Evolutionary conservation across 768 basidiomycete species (phyloP).

Genomic region (Pholiota molesta): DNA sequence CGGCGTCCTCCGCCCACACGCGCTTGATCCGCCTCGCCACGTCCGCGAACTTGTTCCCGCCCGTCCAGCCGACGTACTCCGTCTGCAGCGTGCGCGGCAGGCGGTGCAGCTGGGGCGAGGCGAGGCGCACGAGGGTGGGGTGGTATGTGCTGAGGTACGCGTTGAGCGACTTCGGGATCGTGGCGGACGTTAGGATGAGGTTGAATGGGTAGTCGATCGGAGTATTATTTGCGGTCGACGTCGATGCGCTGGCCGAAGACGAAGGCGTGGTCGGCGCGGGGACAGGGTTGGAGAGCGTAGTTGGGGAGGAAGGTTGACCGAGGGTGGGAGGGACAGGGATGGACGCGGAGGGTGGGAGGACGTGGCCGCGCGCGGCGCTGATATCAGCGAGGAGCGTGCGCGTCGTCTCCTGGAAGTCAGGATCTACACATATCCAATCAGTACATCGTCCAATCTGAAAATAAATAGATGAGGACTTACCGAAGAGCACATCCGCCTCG

Average conservation of each 20-base stretch:
- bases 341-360: slow-evolving; percentile 36
- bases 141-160: slow-evolving; percentile 65
- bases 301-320: slow-evolving; percentile 26
- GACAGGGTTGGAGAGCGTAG: slow-evolving; percentile 17
- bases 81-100: slow-evolving; percentile 72
- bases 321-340: slow-evolving; percentile 26
- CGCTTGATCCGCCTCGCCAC: slow-evolving; percentile 73
- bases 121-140: slow-evolving; percentile 68
- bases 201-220: slow-evolving; percentile 71
- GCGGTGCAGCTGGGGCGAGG: slow-evolving; percentile 79
- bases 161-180: slow-evolving; percentile 78
- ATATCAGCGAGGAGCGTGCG: slow-evolving; percentile 72
- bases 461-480: slow-evolving; percentile 41
- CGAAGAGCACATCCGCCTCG: slow-evolving; percentile 90
- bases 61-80: slow-evolving; percentile 76
- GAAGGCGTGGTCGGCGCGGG: slow-evolving; percentile 22
- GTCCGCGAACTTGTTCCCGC: slow-evolving; percentile 81
- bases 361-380: slow-evolving; percentile 57
- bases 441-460: neutral
- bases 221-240: slow-evolving; percentile 20
- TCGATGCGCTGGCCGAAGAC: slow-evolving; percentile 9
- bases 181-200: slow-evolving; percentile 82
- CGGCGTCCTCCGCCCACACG: slow-evolving; percentile 75
- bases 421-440: slow-evolving; percentile 48
- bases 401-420: slow-evolving; percentile 82